phyloP scores from a whole-genome alignment of 768 basidiomycete genomes.

The Pulveroboletus sp. region DNA sequence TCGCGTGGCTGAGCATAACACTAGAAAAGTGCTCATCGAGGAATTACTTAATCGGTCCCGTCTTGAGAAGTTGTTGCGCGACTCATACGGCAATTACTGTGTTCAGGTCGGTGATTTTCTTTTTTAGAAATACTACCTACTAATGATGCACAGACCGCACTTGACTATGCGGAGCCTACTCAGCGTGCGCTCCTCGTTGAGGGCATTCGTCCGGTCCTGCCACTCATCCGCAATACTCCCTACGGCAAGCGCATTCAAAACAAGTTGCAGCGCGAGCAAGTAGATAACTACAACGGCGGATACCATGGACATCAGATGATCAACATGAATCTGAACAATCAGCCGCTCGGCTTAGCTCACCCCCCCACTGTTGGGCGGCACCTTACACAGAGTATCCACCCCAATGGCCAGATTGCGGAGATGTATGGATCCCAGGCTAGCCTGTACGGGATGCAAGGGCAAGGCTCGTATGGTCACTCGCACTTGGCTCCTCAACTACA shows the following conservation, averaged over 20 bases:
- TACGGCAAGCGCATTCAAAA: conserved; percentile 99
- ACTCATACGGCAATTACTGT: conserved; percentile 96
- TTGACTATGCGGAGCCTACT: conserved; percentile 94
- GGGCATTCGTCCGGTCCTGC: conserved; percentile 96
- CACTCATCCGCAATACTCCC: conserved; percentile 97
- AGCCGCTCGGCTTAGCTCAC: conserved; percentile 45
- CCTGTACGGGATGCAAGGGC: conserved; percentile 56
- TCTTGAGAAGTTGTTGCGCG: conserved; percentile 90
- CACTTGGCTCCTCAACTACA: conserved; percentile 54
- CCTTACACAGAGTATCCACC: conserved; percentile 48
- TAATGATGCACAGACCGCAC: conserved; percentile 65
- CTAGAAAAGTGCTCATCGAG: conserved; percentile 91
- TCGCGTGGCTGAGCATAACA: conserved; percentile 93
- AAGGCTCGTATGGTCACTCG: conserved; percentile 54
- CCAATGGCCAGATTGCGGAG: conserved; percentile 53
- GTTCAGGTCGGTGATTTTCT: conserved; percentile 57
- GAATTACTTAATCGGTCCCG: conserved; percentile 92
- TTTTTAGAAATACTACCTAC: conserved; percentile 1
- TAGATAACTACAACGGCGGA: conserved; percentile 56
- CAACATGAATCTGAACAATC: conserved; percentile 51
- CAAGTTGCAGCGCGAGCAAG: conserved; percentile 92
- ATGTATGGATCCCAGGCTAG: conserved; percentile 60
- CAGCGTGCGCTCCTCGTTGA: conserved; percentile 93
- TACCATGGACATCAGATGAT: conserved; percentile 61
- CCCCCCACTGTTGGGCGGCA: conserved; percentile 49